These are phyloP conservation scores for Penicillium sp. DNA, from an alignment of 2,329 filamentous ascomycete genomes.

Conservation along the genomic window DNA sequence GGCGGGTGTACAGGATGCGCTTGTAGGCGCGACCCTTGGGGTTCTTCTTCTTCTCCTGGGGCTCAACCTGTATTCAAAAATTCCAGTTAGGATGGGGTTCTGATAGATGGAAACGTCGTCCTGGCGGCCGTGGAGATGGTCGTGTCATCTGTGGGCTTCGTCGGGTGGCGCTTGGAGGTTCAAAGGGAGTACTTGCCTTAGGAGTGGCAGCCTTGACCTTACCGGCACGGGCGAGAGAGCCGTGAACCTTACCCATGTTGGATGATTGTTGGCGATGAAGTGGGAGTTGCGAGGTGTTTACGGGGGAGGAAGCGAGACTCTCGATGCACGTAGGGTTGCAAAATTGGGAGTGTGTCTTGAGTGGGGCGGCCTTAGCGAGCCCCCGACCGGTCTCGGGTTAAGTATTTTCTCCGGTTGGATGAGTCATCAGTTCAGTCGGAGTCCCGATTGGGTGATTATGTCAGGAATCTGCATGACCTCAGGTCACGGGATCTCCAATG, in stretches of 20 bases:
- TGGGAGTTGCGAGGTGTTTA: conserved; percentile 32
- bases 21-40: conserved; percentile 98
- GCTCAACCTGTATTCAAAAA: conserved; percentile 35
- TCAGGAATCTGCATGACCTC: neutral
- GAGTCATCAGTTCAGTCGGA: neutral
- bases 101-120: conserved; percentile 1
- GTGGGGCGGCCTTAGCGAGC: conserved; percentile 39
- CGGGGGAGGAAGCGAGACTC: conserved; percentile 32
- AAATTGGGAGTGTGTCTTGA: conserved; percentile 38
- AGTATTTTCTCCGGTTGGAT: conserved; percentile 9
- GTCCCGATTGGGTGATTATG: conserved; percentile 1
- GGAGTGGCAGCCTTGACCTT: conserved; percentile 89
- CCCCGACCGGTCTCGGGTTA: conserved; percentile 5
- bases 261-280: conserved; percentile 36
- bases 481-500: neutral
- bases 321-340: conserved; percentile 32
- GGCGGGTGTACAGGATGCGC: conserved; percentile 93
- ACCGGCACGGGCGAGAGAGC: conserved; percentile 92
- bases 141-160: conserved; percentile 7
- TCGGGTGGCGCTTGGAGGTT: conserved; percentile 22
- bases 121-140: conserved; percentile 8
- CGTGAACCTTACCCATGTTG: conserved; percentile 89
- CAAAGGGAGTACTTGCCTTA: conserved; percentile 39
- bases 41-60: conserved; percentile 86
- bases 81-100: conserved; percentile 28